Base-by-base conservation (phyloP, 1,284 basidiomycete genomes). In the Erythrobasidium hasegawianum region DNA sequence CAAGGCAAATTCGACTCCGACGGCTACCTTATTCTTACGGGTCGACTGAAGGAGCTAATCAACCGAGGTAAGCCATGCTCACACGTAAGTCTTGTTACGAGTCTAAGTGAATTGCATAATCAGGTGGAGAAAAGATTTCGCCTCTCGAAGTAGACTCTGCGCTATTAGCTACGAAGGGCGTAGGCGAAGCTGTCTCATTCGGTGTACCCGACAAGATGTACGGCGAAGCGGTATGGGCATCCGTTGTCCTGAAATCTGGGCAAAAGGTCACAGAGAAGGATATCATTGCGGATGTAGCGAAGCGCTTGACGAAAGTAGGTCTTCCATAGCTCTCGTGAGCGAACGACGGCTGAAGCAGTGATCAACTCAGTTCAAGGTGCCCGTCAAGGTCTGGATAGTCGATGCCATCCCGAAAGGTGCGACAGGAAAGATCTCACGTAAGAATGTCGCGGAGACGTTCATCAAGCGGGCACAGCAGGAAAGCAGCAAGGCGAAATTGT, bases 141-240 rank as follows among this genome's bases (percentile, higher is more conserved):
- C 86, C 86, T 1, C 83, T 86, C 69, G 85, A 87, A 76, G 76
- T 86, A 16, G 80, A 83, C 69, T 74, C 76, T 0, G 81, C 81
- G 0, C 72, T 87, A 13, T 75, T 79, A 2, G 72, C 75, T 1
- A 74, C 83, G 18, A 69, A 76, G 1, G 81, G 80, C 29, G 80
- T 86, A 16, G 73, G 73, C 16, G 85, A 86, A 53, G 83, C 83
- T 2, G 77, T 78, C 0, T 71, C 67, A 77, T 83, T 79, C 61
- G 75, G 72, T 9, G 74, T 78, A 27, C 77, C 77, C 1, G 75
- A 79, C 67, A 55, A 65, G 58, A 72, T 69, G 61, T 72, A 78
- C 59, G 75, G 76, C 24, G 75, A 78, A 57, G 72, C 75, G 43
- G 77, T 78, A 2, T 76, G 76, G 56, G 78, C 77, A 4, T 73